Evolutionary conservation across 2,329 filamentous ascomycete genomes (phyloP).

Genomic region (Leptographium wingfieldii): DNA sequence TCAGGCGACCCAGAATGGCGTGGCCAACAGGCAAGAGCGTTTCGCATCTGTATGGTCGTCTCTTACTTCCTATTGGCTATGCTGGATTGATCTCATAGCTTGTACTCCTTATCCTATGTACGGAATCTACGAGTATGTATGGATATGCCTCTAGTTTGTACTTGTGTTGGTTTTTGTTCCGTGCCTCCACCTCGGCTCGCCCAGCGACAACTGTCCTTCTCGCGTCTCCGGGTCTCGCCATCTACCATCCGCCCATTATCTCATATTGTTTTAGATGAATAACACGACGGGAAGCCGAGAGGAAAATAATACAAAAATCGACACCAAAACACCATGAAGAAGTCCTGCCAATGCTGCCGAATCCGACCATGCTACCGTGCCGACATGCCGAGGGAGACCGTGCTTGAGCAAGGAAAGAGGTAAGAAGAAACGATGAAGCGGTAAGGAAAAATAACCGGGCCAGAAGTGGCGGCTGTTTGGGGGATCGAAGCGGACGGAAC

Average conservation of each 20-base stretch:
- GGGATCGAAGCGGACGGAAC: not conserved
- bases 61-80: not conserved
- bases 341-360: slow-evolving; percentile 8
- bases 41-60: not conserved
- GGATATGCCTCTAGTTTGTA: not conserved
- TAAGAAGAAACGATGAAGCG: not conserved
- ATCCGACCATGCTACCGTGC: slow-evolving; percentile 10
- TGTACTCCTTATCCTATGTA: not conserved
- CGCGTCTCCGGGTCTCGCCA: not conserved
- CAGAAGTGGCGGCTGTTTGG: not conserved
- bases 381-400: slow-evolving; percentile 6
- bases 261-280: not conserved
- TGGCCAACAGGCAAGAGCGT: too few species aligned
- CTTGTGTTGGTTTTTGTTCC: not conserved
- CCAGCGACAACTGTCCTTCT: not conserved
- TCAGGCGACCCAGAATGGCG: too few species aligned
- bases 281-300: not conserved
- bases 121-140: not conserved
- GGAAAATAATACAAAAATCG: not conserved
- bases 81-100: not conserved
- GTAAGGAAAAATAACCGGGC: not conserved
- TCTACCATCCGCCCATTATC: not conserved
- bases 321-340: not conserved
- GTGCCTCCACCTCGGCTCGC: not conserved
- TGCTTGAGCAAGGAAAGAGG: slow-evolving; percentile 2